phyloP scores from a whole-genome alignment of 306 rosid species.

The Purshia tridentata region DNA sequence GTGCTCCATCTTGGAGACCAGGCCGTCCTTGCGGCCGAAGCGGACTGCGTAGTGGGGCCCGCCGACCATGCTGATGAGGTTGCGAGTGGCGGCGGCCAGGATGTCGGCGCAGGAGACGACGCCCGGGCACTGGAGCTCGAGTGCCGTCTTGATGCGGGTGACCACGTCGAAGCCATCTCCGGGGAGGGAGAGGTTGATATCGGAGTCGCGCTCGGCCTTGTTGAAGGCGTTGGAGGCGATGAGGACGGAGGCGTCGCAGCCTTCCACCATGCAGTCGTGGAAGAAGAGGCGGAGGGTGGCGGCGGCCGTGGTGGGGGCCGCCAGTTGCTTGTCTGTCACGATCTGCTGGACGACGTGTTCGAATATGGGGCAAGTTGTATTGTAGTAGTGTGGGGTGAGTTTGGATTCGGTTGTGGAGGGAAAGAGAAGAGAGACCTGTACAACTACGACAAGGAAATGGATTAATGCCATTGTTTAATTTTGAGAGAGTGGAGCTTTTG shows the following conservation, averaged over 20 bases:
- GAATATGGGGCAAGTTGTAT: constrained; percentile 48
- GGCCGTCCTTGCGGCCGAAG: constrained; percentile 43
- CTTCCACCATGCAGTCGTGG: constrained; percentile 47
- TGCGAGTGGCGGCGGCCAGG: constrained; percentile 29
- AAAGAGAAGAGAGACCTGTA: background rate
- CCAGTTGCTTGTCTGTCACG: constrained; percentile 38
- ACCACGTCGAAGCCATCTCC: constrained; percentile 52
- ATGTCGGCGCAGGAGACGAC: constrained; percentile 51
- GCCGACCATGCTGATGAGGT: constrained; percentile 33
- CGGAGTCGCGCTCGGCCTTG: constrained; percentile 54
- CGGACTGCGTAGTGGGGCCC: constrained; percentile 36
- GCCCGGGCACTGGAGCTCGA: constrained; percentile 44
- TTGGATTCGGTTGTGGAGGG: constrained; percentile 24
- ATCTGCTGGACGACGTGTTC: constrained; percentile 18
- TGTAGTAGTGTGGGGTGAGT: constrained; percentile 41
- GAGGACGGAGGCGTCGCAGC: constrained; percentile 56
- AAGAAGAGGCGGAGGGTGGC: constrained; percentile 58
- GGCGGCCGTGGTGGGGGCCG: constrained; percentile 33
- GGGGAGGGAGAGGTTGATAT: constrained; percentile 60
- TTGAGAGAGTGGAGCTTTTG: background rate
- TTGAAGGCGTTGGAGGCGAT: constrained; percentile 45
- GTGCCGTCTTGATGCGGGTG: constrained; percentile 30
- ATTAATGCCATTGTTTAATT: constrained; percentile 33
- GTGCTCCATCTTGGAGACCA: constrained; percentile 5
- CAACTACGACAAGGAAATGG: background rate